Conservation (phyloP, 2,329 filamentous ascomycete genomes). For the Tolypocladium ophioglossoides region DNA sequence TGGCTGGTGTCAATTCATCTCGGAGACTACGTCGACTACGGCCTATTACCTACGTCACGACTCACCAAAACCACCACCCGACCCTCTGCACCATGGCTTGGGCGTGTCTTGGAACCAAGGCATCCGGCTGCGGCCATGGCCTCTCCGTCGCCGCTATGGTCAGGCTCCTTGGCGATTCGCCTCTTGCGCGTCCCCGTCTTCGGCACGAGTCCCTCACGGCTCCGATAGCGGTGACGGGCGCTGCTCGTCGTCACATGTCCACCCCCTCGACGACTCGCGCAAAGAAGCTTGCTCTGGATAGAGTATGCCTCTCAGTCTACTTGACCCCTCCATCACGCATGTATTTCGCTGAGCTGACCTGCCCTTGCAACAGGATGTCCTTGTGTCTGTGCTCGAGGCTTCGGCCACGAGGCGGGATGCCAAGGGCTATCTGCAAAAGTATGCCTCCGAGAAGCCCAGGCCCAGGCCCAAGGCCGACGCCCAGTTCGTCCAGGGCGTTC, state of each 20-base stretch:
- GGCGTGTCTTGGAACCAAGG: conserved; percentile 28
- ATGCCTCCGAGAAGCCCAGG: conserved; percentile 32
- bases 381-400: conserved; percentile 76
- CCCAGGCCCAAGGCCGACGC: conserved; percentile 11
- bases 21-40: no score
- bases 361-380: conserved; percentile 54
- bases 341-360: neutral
- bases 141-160: neutral
- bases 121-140: conserved; percentile 14
- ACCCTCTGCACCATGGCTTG: conserved; percentile 26
- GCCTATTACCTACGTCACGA: neutral
- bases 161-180: conserved; percentile 1
- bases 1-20: neutral
- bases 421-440: conserved; percentile 82
- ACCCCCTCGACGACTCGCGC: conserved; percentile 16
- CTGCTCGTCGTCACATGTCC: conserved; percentile 15
- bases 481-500: conserved; percentile 25
- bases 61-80: conserved; percentile 4
- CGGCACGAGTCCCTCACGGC: neutral
- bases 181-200: neutral
- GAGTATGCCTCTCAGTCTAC: conserved; percentile 11
- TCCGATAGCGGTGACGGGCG: conserved; percentile 5
- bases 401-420: conserved; percentile 90
- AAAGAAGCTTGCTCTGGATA: conserved; percentile 20
- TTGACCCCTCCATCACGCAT: neutral